These are phyloP conservation scores for Globisporangium okanoganense DNA, from an alignment of 352 stramenopile genomes.

Conservation along the genomic window DNA sequence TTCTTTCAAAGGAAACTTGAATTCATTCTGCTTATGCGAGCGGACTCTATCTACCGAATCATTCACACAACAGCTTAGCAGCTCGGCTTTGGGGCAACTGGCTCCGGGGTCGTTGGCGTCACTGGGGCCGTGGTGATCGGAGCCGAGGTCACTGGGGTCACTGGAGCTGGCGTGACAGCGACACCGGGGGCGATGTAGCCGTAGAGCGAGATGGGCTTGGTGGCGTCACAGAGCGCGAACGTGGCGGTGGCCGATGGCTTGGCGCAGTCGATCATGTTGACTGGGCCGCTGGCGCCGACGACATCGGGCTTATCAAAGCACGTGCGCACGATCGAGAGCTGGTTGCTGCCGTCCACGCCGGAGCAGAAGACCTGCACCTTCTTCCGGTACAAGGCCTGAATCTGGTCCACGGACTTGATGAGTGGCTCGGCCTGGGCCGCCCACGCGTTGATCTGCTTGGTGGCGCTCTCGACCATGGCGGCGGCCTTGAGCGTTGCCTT, in stretches of 20 bases:
- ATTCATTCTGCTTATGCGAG: background rate
- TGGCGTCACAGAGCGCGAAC: conserved; percentile 44
- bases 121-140: background rate
- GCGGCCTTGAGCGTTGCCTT: conserved; percentile 17
- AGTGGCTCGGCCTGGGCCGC: conserved; percentile 5
- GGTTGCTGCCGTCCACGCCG: conserved; percentile 18
- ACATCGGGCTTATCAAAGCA: conserved; percentile 28
- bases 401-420: conserved; percentile 4
- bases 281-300: conserved; percentile 35
- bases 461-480: conserved; percentile 8
- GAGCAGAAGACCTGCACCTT: conserved; percentile 21
- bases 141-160: background rate
- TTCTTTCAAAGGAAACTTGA: background rate
- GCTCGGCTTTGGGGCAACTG: conserved; percentile 1
- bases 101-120: background rate
- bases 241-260: conserved; percentile 33
- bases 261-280: conserved; percentile 48
- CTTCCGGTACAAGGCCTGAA: conserved; percentile 17
- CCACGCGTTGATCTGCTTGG: conserved; percentile 18
- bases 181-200: conserved; percentile 31
- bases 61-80: background rate
- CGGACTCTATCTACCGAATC: background rate
- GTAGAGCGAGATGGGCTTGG: conserved; percentile 39
- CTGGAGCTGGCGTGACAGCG: background rate
- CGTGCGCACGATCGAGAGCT: conserved; percentile 20